Evolutionary conservation across 164 flowering plant genomes (phyloP), one percentile per base, ranked within the genome.

Genomic region (Chimonanthus salicifolius): DNA sequence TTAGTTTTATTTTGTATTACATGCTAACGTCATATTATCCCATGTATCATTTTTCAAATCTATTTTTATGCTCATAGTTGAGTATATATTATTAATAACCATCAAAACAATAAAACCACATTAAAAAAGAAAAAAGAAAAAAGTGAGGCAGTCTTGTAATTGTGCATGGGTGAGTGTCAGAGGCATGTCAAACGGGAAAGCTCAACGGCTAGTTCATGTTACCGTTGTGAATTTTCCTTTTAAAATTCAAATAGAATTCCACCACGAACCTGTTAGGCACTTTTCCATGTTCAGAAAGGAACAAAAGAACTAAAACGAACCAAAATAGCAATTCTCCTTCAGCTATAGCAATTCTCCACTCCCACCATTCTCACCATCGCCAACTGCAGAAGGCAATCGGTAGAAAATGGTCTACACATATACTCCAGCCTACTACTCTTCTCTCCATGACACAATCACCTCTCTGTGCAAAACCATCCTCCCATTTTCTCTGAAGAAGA

Each of bases 341-440:
- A 54, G 60, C 60, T 20, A 20, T 20, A 20, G 21, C 21, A 20
- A 0, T 20, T 54, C 60, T 54, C 15, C 60, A 13, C 15, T 10
- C 11, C 60, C 60, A 33, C 33, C 33, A 33, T 33, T 54, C 60
- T 13, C 16, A 54, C 60, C 11, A 54, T 54, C 60, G 5, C 4
- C 60, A 54, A 11, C 60, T 54, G 4, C 60, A 3, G 60, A 13
- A 54, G 60, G 60, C 60, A 54, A 54, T n/a, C 60, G 5, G n/a
- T 54, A 54, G 60, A 54, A 54, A n/a, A 80, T 81, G 83, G 94
- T 77, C 75, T 84, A 87, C 83, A 77, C 89, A 43, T 89, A 92
- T 84, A 91, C 94, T 16, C 92, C 99, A 33, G 78, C 97, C 5
- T 92, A 94, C 84, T 94, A 94, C 80, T 85, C 97, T 48, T 82